Percentiles rank a stretch among this genome's conserved stretches.
Conservation (phyloP, 192 early-diverging fungal species). For the Coemansia pectinata region DNA sequence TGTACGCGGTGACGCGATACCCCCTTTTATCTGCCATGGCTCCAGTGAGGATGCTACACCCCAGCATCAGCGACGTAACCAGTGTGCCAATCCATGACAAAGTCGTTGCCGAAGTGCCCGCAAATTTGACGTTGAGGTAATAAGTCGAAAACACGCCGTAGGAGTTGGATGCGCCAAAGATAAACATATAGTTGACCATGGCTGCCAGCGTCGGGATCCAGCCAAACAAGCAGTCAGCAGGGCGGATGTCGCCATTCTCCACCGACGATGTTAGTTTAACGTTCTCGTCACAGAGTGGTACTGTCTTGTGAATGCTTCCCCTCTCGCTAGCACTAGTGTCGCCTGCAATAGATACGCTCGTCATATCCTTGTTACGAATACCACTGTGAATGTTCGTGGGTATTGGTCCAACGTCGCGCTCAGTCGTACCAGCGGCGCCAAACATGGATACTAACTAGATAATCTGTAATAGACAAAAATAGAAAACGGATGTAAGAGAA, state of each 20-base stretch:
- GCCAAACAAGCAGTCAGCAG: constrained; percentile 31
- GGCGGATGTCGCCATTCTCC: constrained; percentile 10
- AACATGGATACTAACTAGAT: neutral
- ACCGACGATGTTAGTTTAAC: neutral
- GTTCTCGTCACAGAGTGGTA: constrained; percentile 16
- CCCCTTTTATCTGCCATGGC: constrained; percentile 40
- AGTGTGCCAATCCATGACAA: constrained; percentile 45
- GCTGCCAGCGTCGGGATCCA: constrained; percentile 42
- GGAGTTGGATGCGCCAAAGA: constrained; percentile 37
- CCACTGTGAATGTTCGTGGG: neutral
- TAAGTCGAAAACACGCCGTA: constrained; percentile 52
- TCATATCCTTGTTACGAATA: neutral
- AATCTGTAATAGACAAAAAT: neutral
- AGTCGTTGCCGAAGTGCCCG: constrained; percentile 30
- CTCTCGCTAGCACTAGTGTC: neutral
- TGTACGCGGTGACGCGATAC: constrained; percentile 31
- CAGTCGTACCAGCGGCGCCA: neutral
- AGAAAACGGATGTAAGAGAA: neutral
- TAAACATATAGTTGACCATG: constrained; percentile 59
- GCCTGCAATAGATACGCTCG: neutral
- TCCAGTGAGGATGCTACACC: constrained; percentile 32
- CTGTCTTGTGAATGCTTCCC: neutral
- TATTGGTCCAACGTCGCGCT: neutral
- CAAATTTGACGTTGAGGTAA: constrained; percentile 42
- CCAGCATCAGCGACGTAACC: constrained; percentile 33